Evolutionary conservation across 768 basidiomycete species (phyloP).

Genomic region (Suillus subalutaceus): DNA sequence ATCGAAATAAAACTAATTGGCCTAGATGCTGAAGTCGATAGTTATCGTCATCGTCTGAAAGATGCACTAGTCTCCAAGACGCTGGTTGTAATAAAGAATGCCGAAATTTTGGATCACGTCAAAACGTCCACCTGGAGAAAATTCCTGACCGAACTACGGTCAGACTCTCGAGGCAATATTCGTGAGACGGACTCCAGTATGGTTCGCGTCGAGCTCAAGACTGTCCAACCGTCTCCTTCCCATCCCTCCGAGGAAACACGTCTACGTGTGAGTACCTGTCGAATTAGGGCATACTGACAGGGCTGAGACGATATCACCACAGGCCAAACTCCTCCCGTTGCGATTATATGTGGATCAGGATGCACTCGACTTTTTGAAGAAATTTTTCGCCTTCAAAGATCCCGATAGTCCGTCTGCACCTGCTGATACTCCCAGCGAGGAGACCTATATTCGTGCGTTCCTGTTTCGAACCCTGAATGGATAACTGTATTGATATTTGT

Average conservation of each 20-base stretch:
- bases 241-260: conserved; percentile 75
- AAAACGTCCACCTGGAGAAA: conserved; percentile 99
- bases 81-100: conserved; percentile 65
- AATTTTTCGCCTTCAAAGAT: conserved; percentile 89
- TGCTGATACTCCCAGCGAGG: conserved; percentile 42
- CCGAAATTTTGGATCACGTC: conserved; percentile 96
- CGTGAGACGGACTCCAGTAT: conserved; percentile 92
- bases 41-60: conserved; percentile 55
- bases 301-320: conserved; percentile 4
- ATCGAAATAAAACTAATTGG: conserved; percentile 83
- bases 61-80: conserved; percentile 65
- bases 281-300: conserved; percentile 6
- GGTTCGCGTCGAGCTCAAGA: conserved; percentile 83
- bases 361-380: conserved; percentile 96
- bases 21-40: conserved; percentile 66
- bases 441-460: conserved; percentile 74
- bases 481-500: conserved; percentile 11
- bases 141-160: conserved; percentile 84
- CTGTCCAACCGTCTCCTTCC: conserved; percentile 70
- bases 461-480: conserved; percentile 3
- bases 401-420: conserved; percentile 42
- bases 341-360: conserved; percentile 97
- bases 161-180: conserved; percentile 85
- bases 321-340: conserved; percentile 91
- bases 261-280: conserved; percentile 59